phyloP scores from a whole-genome alignment of 1,284 basidiomycete species.

The Austropuccinia psidii region DNA sequence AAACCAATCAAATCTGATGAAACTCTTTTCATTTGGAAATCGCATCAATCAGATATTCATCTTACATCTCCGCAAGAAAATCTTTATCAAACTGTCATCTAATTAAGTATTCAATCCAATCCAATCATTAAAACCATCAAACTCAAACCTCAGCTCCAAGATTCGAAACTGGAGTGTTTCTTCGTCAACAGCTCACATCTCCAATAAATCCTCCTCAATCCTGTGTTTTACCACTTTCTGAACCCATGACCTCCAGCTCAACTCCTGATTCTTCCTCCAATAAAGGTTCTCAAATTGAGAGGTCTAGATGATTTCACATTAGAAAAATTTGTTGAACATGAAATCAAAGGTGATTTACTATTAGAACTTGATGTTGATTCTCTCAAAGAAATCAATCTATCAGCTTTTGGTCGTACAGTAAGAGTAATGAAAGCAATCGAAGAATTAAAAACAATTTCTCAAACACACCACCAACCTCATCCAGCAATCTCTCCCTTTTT shows the following conservation, averaged over 20 bases:
- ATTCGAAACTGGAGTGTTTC: too few relatives aligned
- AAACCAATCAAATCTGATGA: too few relatives aligned
- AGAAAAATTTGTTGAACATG: slow-evolving; percentile 88
- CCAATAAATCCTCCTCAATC: too few relatives aligned
- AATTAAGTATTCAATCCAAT: too few relatives aligned
- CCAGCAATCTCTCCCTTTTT: slow-evolving; percentile 52
- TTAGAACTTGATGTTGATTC: slow-evolving; percentile 86
- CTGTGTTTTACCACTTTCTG: too few relatives aligned
- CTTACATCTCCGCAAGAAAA: neutral
- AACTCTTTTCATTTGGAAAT: too few relatives aligned
- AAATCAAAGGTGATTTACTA: slow-evolving; percentile 93
- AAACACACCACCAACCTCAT: neutral
- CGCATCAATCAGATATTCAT: neutral
- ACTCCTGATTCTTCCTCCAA: slow-evolving; percentile 28
- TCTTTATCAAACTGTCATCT: neutral
- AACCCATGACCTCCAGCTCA: slow-evolving; percentile 15
- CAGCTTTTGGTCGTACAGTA: slow-evolving; percentile 87
- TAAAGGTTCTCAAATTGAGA: slow-evolving; percentile 54
- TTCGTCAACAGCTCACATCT: too few relatives aligned
- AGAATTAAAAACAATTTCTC: slow-evolving; percentile 55
- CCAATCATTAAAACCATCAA: too few relatives aligned
- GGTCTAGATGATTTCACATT: slow-evolving; percentile 76
- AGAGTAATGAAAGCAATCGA: slow-evolving; percentile 89
- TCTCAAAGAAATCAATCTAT: slow-evolving; percentile 92
- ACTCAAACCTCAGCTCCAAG: too few relatives aligned